Evolutionary conservation across 2,329 filamentous ascomycete genomes (phyloP), one percentile per base, ranked within the genome.

Genomic region (Cercospora sesami): DNA sequence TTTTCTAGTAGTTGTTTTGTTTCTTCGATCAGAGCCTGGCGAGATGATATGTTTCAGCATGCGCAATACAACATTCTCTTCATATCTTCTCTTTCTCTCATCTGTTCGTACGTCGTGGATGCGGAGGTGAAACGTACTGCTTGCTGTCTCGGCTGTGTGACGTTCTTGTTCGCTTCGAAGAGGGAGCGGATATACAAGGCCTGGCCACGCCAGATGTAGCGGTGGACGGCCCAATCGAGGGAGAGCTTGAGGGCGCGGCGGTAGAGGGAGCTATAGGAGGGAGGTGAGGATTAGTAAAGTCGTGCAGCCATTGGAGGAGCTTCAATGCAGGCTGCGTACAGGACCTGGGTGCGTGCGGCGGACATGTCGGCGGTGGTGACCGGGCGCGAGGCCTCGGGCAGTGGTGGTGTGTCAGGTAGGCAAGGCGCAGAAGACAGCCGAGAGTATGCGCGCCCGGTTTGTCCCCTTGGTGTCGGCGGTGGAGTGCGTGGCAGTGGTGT

Each of bases 111-210:
- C 28, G 21, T 26, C 31, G 31, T 55, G 21, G 51, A 31, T n/a
- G 53, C 23, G 53, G 53, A 5, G 10, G 26, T 10, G 51, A n/a
- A 30, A 36, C 85, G 71, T 86, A 96, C 94, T 82, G 90, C 90
- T 82, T 94, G 91, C 82, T 94, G 91, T 81, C 93, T 88, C 39
- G 92, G 92, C 78, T 97, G 92, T 67, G 87, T 88, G 69, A 98
- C 85, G 78, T 93, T 85, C 79, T 89, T 92, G 81, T 99, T 98
- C 67, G 93, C 93, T 80, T 99, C 95, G 79, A 98, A 99, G 14
- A 98, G 86, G 42, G 91, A 93, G 75, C 95, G 90, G 76, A 99
- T 96, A 81, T 99, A 98, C 71, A 98, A 84, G 33, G 95, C 95
- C 81, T 98, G 95, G 70, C 94, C 94, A 75, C 95, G 91, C 94